A percentile compares a stretch with the other conserved stretches of the same genome.
phyloP scores from a whole-genome alignment of 139 green algal species.

The Ostreobium quekettii region DNA sequence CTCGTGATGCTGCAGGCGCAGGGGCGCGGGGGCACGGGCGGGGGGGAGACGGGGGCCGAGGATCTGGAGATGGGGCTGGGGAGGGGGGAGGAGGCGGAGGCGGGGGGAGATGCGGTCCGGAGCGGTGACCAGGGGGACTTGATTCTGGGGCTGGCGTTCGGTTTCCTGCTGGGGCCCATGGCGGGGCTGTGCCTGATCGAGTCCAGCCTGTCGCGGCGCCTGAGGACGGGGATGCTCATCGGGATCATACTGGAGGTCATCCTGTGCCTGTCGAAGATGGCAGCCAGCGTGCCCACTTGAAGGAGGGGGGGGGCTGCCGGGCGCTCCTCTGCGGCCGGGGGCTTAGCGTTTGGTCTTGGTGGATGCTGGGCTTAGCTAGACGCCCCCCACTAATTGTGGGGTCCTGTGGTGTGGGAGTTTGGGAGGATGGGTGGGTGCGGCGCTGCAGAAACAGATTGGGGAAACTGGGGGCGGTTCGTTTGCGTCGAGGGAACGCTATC shows the following conservation, averaged over 20 bases:
- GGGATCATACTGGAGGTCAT: constrained; percentile 17
- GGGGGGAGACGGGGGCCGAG: not conserved
- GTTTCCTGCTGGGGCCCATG: constrained; percentile 15
- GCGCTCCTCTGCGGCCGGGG: too few relatives aligned
- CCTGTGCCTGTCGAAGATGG: constrained; percentile 8
- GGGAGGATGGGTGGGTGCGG: too few relatives aligned
- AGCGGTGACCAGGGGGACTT: not conserved
- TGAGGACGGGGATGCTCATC: constrained; percentile 17
- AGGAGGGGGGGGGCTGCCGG: too few relatives aligned
- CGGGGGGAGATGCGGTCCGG: constrained; percentile 1
- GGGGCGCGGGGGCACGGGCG: not conserved
- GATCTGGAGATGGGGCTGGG: not conserved
- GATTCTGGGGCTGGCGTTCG: constrained; percentile 15
- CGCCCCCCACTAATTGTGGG: too few relatives aligned
- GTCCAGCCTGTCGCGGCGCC: not conserved
- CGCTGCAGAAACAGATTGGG: too few relatives aligned
- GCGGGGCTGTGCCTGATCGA: constrained; percentile 19
- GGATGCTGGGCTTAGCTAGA: too few relatives aligned
- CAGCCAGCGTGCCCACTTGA: constrained; percentile 6
- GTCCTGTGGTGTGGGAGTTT: too few relatives aligned
- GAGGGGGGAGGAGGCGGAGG: not conserved
- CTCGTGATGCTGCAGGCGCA: constrained; percentile 10
- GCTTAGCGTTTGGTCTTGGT: too few relatives aligned
- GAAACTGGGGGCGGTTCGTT: too few relatives aligned
- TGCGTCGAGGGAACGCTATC: too few relatives aligned